Conservation (phyloP, 1,139 yeast genomes). For the Suhomyces bribrorum region DNA sequence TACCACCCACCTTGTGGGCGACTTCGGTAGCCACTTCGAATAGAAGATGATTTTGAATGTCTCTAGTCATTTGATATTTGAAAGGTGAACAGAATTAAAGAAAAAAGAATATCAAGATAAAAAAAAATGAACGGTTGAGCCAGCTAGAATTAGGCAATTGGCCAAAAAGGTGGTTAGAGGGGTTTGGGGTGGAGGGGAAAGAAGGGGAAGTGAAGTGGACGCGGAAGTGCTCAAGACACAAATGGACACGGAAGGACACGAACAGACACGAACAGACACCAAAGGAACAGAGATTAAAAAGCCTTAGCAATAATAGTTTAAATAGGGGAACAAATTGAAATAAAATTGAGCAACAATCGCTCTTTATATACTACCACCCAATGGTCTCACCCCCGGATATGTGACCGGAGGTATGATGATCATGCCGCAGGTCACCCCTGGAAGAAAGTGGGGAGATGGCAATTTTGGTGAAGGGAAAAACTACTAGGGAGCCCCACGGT, state of each 20-base stretch:
- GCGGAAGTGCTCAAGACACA: background rate
- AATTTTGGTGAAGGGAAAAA: too few relatives aligned
- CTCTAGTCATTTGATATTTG: conserved; percentile 58
- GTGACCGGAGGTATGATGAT: conserved; percentile 9
- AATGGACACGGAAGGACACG: background rate
- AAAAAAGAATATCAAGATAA: background rate
- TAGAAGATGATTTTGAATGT: conserved; percentile 76
- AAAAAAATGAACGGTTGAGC: background rate
- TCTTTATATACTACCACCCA: conserved; percentile 5
- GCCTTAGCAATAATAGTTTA: too few relatives aligned
- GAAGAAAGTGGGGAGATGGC: conserved; percentile 13
- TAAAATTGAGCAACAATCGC: conserved; percentile 4
- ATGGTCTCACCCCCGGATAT: conserved; percentile 4
- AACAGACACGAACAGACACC: too few relatives aligned
- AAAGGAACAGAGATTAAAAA: too few relatives aligned
- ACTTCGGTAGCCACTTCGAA: conserved; percentile 98
- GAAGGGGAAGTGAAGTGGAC: conserved; percentile 3
- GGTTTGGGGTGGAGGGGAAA: background rate
- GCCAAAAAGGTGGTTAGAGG: conserved; percentile 1
- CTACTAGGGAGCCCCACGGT: too few relatives aligned
- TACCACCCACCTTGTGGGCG: conserved; percentile 97
- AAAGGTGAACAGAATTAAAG: background rate
- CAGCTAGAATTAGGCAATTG: background rate
- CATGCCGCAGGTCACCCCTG: conserved; percentile 13
- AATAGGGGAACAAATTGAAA: background rate